These are phyloP conservation scores for Aphanomyces cochlioides DNA, from an alignment of 352 stramenopile genomes.

Conservation along the genomic window DNA sequence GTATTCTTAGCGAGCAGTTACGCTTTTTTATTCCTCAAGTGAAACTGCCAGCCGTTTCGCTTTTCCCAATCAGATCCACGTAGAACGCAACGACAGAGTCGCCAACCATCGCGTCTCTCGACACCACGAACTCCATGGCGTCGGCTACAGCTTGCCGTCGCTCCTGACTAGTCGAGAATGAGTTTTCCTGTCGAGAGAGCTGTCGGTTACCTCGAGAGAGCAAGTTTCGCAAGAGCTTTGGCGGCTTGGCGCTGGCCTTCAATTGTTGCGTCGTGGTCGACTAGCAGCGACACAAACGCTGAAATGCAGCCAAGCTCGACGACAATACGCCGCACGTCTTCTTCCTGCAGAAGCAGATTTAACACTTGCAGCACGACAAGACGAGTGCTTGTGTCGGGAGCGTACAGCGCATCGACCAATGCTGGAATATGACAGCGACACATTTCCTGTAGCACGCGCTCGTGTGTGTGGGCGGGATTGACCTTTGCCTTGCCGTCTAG, in stretches of 20 bases:
- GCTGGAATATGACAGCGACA: neutral
- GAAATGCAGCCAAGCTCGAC: slow-evolving; percentile 56
- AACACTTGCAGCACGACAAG: slow-evolving; percentile 1
- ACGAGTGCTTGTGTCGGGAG: neutral
- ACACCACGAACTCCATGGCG: slow-evolving; percentile 24
- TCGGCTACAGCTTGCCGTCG: neutral
- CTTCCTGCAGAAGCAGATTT: slow-evolving; percentile 10
- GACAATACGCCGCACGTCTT: slow-evolving; percentile 38
- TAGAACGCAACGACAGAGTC: slow-evolving; percentile 18
- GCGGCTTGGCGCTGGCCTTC: slow-evolving; percentile 11
- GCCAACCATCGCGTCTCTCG: neutral
- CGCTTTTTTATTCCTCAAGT: neutral
- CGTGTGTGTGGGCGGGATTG: slow-evolving; percentile 3
- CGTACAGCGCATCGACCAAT: slow-evolving; percentile 12
- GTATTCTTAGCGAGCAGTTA: neutral
- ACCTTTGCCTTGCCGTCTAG: slow-evolving; percentile 18
- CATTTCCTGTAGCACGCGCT: neutral
- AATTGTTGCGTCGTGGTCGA: neutral
- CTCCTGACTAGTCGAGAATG: neutral
- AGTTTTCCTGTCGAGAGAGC: neutral
- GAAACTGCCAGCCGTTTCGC: slow-evolving; percentile 5
- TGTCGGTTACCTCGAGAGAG: slow-evolving; percentile 10
- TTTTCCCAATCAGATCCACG: slow-evolving; percentile 19
- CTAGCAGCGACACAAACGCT: slow-evolving; percentile 16
- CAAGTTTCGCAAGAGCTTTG: slow-evolving; percentile 20